Percentiles rank a stretch among this genome's conserved stretches.
phyloP scores from a whole-genome alignment of 2,329 filamentous ascomycete genomes.

The Exophiala alcalophila region DNA sequence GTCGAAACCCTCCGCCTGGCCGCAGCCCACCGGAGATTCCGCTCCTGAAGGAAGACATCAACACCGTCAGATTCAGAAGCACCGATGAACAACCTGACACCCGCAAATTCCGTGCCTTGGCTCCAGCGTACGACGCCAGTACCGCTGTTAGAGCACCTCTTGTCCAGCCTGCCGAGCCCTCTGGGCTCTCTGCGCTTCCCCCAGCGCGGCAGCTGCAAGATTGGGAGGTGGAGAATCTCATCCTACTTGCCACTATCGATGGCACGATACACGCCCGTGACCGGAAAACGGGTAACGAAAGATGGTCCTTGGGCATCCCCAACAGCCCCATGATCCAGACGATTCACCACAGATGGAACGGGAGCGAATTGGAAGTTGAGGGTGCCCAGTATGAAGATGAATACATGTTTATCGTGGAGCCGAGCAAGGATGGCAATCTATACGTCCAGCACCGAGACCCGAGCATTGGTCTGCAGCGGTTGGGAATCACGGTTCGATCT shows the following conservation, averaged over 20 bases:
- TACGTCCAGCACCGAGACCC: conserved; percentile 77
- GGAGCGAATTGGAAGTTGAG: conserved; percentile 57
- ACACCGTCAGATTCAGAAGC: conserved; percentile 29
- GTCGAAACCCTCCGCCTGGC: conserved; percentile 27
- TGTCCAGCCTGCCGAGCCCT: conserved; percentile 63
- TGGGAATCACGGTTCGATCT: conserved; percentile 62
- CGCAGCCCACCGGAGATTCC: conserved; percentile 32
- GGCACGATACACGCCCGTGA: conserved; percentile 91
- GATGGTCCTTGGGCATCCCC: conserved; percentile 76
- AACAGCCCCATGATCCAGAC: conserved; percentile 90
- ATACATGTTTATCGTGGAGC: conserved; percentile 93
- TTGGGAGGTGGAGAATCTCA: conserved; percentile 99
- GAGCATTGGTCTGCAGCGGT: conserved; percentile 45
- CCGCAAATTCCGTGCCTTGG: conserved; percentile 62
- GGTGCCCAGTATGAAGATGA: conserved; percentile 67
- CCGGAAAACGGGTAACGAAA: conserved; percentile 76
- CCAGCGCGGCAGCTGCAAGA: conserved; percentile 96
- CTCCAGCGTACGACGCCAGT: conserved; percentile 72
- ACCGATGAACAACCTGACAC: conserved; percentile 28
- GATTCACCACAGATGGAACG: conserved; percentile 71
- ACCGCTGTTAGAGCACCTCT: conserved; percentile 87
- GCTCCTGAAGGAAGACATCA: conserved; percentile 29
- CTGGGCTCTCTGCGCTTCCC: conserved; percentile 75
- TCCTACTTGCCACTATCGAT: conserved; percentile 99
- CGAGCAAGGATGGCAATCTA: conserved; percentile 78